Base-by-base conservation (phyloP, 306 rosid genomes). In the Lablab purpureus region DNA sequence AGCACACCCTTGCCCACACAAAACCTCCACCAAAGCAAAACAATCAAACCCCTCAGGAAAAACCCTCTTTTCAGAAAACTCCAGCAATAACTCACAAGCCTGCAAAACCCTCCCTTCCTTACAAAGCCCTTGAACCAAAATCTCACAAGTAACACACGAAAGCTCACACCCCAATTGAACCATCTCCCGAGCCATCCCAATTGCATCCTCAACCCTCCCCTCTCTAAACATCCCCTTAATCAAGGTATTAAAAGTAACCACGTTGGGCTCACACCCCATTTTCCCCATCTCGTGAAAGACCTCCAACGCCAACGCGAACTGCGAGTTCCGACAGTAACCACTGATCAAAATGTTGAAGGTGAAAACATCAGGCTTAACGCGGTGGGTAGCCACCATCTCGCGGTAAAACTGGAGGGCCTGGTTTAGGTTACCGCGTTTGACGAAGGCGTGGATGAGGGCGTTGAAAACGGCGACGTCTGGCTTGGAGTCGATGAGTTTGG, bases 221-320 rank as follows among this genome's bases (percentile, higher is more conserved):
- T 90, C 89, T 73, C 93, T 90, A 51, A 94, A 90, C 89, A 92
- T 63, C n/a, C 97, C 98, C 60, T 45, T 90, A 32, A 94, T 88
- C 90, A 94, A 87, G 23, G 94, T 94, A 76, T 92, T 94, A 78
- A 92, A 94, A 79, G 97, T 94, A 47, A 94, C 97, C 77, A 90
- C 97, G 84, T 94, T 90, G 30, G 97, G 98, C 67, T 87, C 34
- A 56, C 97, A 87, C n/a, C 97, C 94, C 71, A 73, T 83, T 76
- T 82, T 87, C 79, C 88, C 82, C 94, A 94, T 94, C 83, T 89
- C 93, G 73, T 84, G 84, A 74, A 92, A 92, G 76, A 94, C 15
- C 82, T 90, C 92, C 84, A 94, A 74, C 10, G 97, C 98, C 71
- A 77, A 64, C 5, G 7, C 77, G 3, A 94, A 90, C 67, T 65